phyloP scores from a whole-genome alignment of 805 yeast species.

The Lachancea fermentati region DNA sequence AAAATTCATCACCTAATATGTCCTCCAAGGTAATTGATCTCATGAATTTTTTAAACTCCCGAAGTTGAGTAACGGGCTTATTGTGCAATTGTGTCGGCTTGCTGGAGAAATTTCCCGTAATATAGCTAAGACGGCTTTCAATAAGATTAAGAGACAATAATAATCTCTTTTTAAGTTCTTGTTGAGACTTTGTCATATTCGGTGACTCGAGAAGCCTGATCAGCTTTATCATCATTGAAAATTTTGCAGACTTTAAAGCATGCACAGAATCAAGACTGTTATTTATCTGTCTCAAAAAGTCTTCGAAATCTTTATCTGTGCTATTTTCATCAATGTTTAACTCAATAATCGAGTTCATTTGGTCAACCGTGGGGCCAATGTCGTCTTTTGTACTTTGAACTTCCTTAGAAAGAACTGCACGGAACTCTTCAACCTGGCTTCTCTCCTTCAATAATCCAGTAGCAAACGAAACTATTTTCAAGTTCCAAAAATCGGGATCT shows the following conservation, averaged over 20 bases:
- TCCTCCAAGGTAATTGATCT: conserved; percentile 15
- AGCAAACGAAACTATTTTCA: conserved; percentile 50
- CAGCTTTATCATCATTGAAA: conserved; percentile 16
- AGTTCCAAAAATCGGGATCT: conserved; percentile 77
- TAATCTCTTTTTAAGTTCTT: conserved; percentile 16
- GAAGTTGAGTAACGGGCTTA: conserved; percentile 2
- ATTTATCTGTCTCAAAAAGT: conserved; percentile 22
- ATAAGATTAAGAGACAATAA: conserved; percentile 23
- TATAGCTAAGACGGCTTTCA: conserved; percentile 17
- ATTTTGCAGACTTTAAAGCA: conserved; percentile 16
- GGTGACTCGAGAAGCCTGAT: conserved; percentile 10
- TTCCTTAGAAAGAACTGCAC: conserved; percentile 67
- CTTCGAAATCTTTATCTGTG: conserved; percentile 26
- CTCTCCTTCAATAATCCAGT: conserved; percentile 66
- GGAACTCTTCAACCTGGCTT: conserved; percentile 63
- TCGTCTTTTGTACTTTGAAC: conserved; percentile 27
- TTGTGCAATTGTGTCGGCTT: background rate
- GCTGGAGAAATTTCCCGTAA: background rate
- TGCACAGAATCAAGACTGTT: conserved; percentile 12
- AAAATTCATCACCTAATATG: conserved; percentile 16
- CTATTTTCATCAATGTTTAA: conserved; percentile 12
- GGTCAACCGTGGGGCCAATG: background rate
- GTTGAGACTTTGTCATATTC: conserved; percentile 4
- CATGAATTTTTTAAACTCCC: conserved; percentile 16
- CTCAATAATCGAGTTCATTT: conserved; percentile 1